Evolutionary conservation across 139 green algal species (phyloP).

Genomic region (Chlorella sp.): DNA sequence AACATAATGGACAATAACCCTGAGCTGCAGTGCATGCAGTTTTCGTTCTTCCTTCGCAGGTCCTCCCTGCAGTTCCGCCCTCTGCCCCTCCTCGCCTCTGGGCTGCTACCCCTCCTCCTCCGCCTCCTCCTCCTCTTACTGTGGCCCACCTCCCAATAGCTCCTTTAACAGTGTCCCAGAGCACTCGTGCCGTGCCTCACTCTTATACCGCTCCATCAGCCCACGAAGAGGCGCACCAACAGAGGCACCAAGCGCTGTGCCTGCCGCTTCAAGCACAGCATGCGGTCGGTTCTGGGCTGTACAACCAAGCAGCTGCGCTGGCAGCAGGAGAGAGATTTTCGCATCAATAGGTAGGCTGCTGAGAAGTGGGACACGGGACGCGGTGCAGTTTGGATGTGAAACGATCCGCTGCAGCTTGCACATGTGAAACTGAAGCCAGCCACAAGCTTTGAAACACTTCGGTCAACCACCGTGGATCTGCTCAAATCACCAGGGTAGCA

Average conservation of each 20-base stretch:
- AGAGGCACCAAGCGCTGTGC: conserved; percentile 47
- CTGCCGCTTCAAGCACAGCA: conserved; percentile 64
- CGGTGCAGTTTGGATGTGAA: too few species aligned
- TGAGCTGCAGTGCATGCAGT: not conserved
- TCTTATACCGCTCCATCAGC: not conserved
- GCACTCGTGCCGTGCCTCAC: not conserved
- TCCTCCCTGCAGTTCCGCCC: not conserved
- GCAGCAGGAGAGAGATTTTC: too few species aligned
- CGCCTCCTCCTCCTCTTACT: not conserved
- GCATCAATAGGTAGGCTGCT: too few species aligned
- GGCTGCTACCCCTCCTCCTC: not conserved
- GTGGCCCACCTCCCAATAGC: not conserved
- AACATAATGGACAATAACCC: conserved; percentile 29
- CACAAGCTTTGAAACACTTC: too few species aligned
- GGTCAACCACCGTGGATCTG: too few species aligned
- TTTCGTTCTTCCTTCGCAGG: too few species aligned
- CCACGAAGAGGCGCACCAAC: conserved; percentile 6
- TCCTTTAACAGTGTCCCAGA: not conserved
- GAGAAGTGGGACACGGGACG: too few species aligned
- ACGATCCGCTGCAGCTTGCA: too few species aligned
- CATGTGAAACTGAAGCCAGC: too few species aligned
- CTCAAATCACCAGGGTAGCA: too few species aligned
- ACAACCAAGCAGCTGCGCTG: too few species aligned
- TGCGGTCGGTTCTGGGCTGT: conserved; percentile 59
- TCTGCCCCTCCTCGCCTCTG: not conserved